These are phyloP conservation scores for Ensete ventricosum DNA, from an alignment of 176 grass and related monocot genomes.

Conservation along the genomic window DNA sequence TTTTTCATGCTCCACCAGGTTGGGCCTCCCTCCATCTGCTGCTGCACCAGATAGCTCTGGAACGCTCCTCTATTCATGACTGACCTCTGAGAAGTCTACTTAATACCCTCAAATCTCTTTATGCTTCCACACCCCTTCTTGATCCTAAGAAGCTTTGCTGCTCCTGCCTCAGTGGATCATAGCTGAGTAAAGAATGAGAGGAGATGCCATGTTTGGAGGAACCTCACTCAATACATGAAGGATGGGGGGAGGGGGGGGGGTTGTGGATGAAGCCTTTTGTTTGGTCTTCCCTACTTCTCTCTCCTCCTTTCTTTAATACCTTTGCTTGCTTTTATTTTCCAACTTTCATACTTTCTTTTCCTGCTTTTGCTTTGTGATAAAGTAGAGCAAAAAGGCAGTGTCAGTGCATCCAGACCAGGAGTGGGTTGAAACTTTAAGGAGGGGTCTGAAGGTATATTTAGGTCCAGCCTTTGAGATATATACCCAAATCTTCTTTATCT, in stretches of 20 bases:
- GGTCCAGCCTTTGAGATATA: slow-evolving; percentile 4
- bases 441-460: slow-evolving; percentile 17
- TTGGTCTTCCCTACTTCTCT: slow-evolving; percentile 27
- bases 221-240: slow-evolving; percentile 38
- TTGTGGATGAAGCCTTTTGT: slow-evolving; percentile 22
- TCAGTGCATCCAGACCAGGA: slow-evolving; percentile 43
- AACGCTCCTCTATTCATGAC: slow-evolving; percentile 53
- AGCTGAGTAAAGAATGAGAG: slow-evolving; percentile 15
- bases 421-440: slow-evolving; percentile 20
- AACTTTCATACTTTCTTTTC: slow-evolving; percentile 17
- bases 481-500: background rate
- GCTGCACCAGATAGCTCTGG: slow-evolving; percentile 61
- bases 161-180: slow-evolving; percentile 21
- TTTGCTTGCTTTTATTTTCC: slow-evolving; percentile 17
- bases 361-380: slow-evolving; percentile 44
- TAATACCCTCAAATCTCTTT: background rate
- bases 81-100: slow-evolving; percentile 9
- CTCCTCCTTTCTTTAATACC: slow-evolving; percentile 1
- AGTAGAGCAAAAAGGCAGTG: slow-evolving; percentile 40
- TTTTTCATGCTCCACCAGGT: slow-evolving; percentile 27
- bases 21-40: slow-evolving; percentile 41
- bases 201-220: slow-evolving; percentile 37
- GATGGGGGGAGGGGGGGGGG: background rate
- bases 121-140: slow-evolving; percentile 23
- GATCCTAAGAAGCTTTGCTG: background rate